Evolutionary conservation across 2,329 filamentous ascomycete genomes (phyloP).

Genomic region (Coccinonectria pachysandricola): DNA sequence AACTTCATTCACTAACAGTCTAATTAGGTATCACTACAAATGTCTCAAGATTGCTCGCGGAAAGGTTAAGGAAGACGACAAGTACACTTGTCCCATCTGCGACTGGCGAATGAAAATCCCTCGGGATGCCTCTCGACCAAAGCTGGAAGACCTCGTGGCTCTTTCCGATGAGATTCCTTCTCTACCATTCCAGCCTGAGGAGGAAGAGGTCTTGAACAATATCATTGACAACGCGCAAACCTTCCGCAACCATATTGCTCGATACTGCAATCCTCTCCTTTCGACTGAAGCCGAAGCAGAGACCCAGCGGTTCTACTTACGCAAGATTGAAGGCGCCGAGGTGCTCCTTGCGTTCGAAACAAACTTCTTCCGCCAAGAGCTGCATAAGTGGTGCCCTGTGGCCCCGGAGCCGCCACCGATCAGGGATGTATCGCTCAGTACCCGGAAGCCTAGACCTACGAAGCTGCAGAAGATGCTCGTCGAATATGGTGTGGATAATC

Average conservation of each 20-base stretch:
- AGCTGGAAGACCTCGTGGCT: conserved; percentile 75
- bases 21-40: conserved; percentile 82
- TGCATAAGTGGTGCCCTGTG: conserved; percentile 91
- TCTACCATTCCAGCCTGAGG: conserved; percentile 90
- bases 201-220: conserved; percentile 74
- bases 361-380: conserved; percentile 93
- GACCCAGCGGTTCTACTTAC: conserved; percentile 85
- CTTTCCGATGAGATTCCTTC: conserved; percentile 75
- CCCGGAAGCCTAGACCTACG: conserved; percentile 87
- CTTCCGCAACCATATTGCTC: conserved; percentile 73
- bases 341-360: conserved; percentile 86
- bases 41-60: conserved; percentile 95
- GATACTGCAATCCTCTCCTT: conserved; percentile 71
- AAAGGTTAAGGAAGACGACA: conserved; percentile 97
- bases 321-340: conserved; percentile 95
- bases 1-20: neutral
- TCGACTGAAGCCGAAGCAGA: conserved; percentile 78
- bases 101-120: conserved; percentile 97
- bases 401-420: conserved; percentile 78
- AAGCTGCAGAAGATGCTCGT: conserved; percentile 94
- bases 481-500: conserved; percentile 78
- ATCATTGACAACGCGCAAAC: conserved; percentile 78
- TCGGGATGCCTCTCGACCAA: conserved; percentile 87
- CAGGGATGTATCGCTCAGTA: conserved; percentile 78
- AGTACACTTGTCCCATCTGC: conserved; percentile 96